Conservation (phyloP, 2,329 filamentous ascomycete genomes). For the Didymella sp. region DNA sequence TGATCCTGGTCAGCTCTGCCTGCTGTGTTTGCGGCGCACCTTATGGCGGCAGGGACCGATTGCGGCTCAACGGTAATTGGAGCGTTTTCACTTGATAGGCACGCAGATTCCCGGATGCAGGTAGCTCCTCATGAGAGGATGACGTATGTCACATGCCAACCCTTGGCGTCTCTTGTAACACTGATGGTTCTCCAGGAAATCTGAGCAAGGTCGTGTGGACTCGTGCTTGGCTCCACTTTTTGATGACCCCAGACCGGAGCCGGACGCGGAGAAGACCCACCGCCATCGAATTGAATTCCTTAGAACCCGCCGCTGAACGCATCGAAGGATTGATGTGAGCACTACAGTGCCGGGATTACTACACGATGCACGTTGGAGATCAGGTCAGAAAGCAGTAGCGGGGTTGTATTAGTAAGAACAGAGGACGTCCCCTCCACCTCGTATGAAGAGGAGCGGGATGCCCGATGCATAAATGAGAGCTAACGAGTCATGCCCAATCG, state of each 20-base stretch:
- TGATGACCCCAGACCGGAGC: constrained; percentile 11
- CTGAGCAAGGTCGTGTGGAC: constrained; percentile 4
- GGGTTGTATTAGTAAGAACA: constrained; percentile 4
- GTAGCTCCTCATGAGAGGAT: constrained; percentile 9
- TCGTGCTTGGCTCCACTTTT: constrained; percentile 12
- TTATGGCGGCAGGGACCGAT: neutral
- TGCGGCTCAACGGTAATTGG: constrained; percentile 17
- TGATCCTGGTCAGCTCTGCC: neutral
- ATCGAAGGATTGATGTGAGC: constrained; percentile 10
- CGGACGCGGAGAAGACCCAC: constrained; percentile 13
- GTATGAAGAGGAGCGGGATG: neutral
- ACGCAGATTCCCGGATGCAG: constrained; percentile 6
- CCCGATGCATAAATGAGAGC: neutral
- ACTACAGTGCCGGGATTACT: neutral
- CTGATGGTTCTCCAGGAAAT: neutral
- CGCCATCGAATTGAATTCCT: constrained; percentile 9
- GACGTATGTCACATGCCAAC: constrained; percentile 20
- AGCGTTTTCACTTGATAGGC: constrained; percentile 9
- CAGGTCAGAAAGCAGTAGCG: neutral
- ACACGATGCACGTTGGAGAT: constrained; percentile 2
- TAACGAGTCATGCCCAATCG: constrained; percentile 16
- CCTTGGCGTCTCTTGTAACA: constrained; percentile 14
- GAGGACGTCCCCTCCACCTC: neutral
- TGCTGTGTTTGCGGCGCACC: constrained; percentile 2
- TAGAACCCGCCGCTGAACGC: constrained; percentile 11